Conservation (phyloP, 1,139 yeast species). For the Saccharomycopsis crataegensis region DNA sequence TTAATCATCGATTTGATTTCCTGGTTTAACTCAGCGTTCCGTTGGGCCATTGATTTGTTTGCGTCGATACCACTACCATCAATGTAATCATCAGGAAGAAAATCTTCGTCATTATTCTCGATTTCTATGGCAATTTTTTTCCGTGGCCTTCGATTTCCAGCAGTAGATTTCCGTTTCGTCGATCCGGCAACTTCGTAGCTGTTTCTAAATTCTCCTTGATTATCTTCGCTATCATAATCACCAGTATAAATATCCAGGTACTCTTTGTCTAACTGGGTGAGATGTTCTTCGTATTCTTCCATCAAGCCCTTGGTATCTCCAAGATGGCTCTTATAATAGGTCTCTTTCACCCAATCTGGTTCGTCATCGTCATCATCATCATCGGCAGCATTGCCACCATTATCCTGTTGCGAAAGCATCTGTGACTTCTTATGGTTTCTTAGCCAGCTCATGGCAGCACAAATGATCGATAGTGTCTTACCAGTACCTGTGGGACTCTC, state of each 20-base stretch:
- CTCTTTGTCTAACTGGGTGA: slow-evolving; percentile 27
- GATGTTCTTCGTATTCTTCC: slow-evolving; percentile 33
- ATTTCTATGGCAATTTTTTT: slow-evolving; percentile 19
- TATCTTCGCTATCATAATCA: slow-evolving; percentile 19
- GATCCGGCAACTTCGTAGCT: slow-evolving; percentile 9
- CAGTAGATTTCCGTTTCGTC: slow-evolving; percentile 22
- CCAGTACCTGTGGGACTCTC: slow-evolving; percentile 98
- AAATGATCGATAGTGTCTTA: slow-evolving; percentile 78
- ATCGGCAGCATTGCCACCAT: slow-evolving; percentile 14
- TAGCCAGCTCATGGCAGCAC: slow-evolving; percentile 83
- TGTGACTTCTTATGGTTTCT: slow-evolving; percentile 44
- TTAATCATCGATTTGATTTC: slow-evolving; percentile 25
- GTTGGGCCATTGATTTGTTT: slow-evolving; percentile 1
- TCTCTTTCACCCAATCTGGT: slow-evolving; percentile 51
- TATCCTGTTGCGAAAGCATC: not conserved
- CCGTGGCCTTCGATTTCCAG: not conserved
- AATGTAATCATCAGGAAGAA: slow-evolving; percentile 33
- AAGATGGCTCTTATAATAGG: slow-evolving; percentile 31
- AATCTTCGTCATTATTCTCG: slow-evolving; percentile 25
- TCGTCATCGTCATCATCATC: slow-evolving; percentile 41
- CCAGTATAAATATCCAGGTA: slow-evolving; percentile 15
- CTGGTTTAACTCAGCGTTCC: slow-evolving; percentile 28
- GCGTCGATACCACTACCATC: slow-evolving; percentile 26
- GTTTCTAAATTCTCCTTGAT: not conserved
- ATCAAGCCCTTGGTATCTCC: slow-evolving; percentile 30